phyloP scores from a whole-genome alignment of 2,329 filamentous ascomycete species.

The Macrophomina phaseolina region DNA sequence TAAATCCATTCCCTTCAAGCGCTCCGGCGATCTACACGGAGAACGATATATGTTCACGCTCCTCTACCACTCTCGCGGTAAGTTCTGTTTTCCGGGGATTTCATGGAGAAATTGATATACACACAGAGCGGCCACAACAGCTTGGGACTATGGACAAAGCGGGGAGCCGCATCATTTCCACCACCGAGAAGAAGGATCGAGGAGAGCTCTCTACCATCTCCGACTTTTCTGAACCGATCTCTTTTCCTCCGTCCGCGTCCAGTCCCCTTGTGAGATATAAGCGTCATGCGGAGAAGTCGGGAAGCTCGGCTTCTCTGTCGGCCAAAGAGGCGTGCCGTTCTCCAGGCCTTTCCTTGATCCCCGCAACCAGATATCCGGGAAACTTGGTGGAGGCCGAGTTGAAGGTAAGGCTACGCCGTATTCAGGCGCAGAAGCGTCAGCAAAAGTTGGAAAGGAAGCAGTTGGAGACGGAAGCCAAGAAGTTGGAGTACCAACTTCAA shows the following conservation, averaged over 20 bases:
- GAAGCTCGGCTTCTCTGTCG: neutral
- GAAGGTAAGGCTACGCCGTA: neutral
- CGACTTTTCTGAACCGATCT: neutral
- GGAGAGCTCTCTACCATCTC: neutral
- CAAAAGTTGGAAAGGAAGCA: neutral
- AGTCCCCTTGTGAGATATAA: neutral
- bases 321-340: neutral
- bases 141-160: slow-evolving; percentile 11
- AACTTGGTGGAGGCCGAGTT: neutral
- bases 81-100: neutral
- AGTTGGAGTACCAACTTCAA: neutral
- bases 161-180: neutral
- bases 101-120: neutral
- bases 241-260: neutral
- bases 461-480: slow-evolving; percentile 3
- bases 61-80: slow-evolving; percentile 17
- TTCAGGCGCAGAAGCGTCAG: slow-evolving; percentile 1
- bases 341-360: neutral
- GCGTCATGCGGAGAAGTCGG: too few species aligned
- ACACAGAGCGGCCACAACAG: neutral
- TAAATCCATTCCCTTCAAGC: slow-evolving; percentile 7
- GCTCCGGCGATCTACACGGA: neutral
- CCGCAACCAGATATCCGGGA: neutral
- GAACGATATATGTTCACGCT: slow-evolving; percentile 8
- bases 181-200: neutral